phyloP scores from a whole-genome alignment of 78 protist species.

The Planoprotostelium fungivorum region DNA sequence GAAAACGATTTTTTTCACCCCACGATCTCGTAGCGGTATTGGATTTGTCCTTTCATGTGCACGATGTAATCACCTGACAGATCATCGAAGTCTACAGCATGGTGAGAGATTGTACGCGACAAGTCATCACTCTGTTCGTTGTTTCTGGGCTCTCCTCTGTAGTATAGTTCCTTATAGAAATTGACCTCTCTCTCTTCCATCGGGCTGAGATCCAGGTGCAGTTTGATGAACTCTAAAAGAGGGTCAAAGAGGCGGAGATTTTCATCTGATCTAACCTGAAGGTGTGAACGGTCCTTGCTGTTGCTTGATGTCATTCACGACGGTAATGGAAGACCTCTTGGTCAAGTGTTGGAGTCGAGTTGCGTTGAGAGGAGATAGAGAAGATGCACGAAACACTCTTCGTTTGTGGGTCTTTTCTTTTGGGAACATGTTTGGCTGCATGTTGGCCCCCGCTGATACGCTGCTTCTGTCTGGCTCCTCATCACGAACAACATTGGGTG shows the following conservation, averaged over 20 bases:
- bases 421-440: neutral
- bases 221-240: neutral
- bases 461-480: neutral
- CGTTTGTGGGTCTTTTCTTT: neutral
- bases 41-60: constrained; percentile 12
- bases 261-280: neutral
- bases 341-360: neutral
- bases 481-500: neutral
- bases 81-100: neutral
- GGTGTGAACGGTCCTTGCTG: neutral
- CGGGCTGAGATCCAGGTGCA: neutral
- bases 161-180: neutral
- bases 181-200: neutral
- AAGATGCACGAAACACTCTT: too few relatives aligned
- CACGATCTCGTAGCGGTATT: neutral
- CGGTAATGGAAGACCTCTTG: neutral
- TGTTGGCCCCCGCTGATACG: neutral
- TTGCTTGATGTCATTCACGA: neutral
- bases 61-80: neutral
- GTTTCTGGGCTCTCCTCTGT: neutral
- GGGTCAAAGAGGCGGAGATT: neutral
- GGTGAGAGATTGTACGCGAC: neutral
- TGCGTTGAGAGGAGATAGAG: neutral
- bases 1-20: constrained; percentile 66
- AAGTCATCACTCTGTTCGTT: neutral